Base-by-base conservation (phyloP, 164 flowering plant genomes). In the Piper longum region DNA sequence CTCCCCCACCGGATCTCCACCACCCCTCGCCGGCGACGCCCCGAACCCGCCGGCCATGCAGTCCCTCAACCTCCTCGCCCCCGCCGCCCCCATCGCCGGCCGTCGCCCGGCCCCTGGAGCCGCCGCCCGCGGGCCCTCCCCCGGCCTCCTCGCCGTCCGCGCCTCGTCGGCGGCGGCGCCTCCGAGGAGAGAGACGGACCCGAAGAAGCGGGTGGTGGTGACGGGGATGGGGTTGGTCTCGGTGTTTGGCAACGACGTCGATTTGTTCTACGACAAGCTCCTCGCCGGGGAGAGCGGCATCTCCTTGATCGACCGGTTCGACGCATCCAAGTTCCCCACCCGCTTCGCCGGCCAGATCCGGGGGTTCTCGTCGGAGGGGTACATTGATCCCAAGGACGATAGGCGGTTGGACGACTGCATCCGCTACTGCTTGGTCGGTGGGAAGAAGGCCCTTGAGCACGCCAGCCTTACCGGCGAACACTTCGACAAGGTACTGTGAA, bases 321-420 rank as follows among this genome's bases (percentile, higher is more conserved):
- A 91, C 64, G 93, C 96, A 4, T 85, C 93, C n/a, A 84, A 84
- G 56, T 91, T 91, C 51, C 97, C 97, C 2, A 91, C 97, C 11
- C 70, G 96, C 4, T 91, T 91, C 66, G 97, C 75, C 1, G 97
- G 97, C 4, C 96, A 91, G 88, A 91, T 91, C 75, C 85, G 87
- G 7, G 87, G 85, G 2, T 91, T 91, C 59, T 54, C 14, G 3
- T 64, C 91, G 4, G 74, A 82, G 7, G 98, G 96, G 1, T 88
- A 84, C 63, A 88, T 91, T 63, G 98, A 91, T 64, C 91, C 87
- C 4, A 91, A 91, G 81, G 88, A 87, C 62, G 98, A 91, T 59
- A 70, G 96, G 16, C 71, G 96, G 16, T 83, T 91, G 43, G 98
- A 88, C 57, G 95, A 91, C 76, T 87, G 86, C 64, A 69, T 88